Evolutionary conservation across 345 rosid genomes (phyloP).

Genomic region (Orychophragmus violaceus): DNA sequence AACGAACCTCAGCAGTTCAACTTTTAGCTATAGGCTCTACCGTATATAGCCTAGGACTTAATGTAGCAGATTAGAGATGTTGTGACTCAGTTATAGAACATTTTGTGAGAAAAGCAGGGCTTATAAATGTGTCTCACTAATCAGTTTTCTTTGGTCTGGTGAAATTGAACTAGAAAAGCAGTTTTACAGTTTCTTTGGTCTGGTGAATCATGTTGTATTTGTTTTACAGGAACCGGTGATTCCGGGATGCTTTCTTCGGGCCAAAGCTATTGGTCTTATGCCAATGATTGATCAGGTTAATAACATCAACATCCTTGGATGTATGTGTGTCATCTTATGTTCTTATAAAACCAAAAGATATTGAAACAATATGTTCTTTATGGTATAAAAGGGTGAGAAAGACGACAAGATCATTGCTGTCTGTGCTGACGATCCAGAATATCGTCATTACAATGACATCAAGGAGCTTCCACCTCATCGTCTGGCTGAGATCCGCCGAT

Average conservation of each 20-base stretch:
- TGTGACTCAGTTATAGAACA: neutral
- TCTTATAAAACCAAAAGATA: neutral
- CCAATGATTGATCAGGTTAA: conserved; percentile 98
- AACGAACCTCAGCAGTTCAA: neutral
- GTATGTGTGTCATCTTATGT: conserved; percentile 2
- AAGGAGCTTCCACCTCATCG: conserved; percentile 98
- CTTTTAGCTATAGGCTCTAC: neutral
- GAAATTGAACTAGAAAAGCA: neutral
- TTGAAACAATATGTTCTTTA: neutral
- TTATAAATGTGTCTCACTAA: neutral
- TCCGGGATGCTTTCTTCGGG: conserved; percentile 96
- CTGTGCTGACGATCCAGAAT: conserved; percentile 98
- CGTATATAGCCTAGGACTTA: conserved; percentile 2
- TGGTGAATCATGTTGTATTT: neutral
- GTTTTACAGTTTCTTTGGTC: neutral
- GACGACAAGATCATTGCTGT: conserved; percentile 99
- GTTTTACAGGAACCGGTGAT: conserved; percentile 84
- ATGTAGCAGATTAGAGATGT: neutral
- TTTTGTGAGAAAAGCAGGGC: neutral
- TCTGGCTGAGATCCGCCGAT: conserved; percentile 92
- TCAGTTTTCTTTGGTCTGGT: neutral
- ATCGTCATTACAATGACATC: conserved; percentile 83
- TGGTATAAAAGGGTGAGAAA: conserved; percentile 76
- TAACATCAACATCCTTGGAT: conserved; percentile 3
- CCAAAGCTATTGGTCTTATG: conserved; percentile 98